Conservation (phyloP, 2,329 filamentous ascomycete genomes). For the Hansfordia pulvinata region DNA sequence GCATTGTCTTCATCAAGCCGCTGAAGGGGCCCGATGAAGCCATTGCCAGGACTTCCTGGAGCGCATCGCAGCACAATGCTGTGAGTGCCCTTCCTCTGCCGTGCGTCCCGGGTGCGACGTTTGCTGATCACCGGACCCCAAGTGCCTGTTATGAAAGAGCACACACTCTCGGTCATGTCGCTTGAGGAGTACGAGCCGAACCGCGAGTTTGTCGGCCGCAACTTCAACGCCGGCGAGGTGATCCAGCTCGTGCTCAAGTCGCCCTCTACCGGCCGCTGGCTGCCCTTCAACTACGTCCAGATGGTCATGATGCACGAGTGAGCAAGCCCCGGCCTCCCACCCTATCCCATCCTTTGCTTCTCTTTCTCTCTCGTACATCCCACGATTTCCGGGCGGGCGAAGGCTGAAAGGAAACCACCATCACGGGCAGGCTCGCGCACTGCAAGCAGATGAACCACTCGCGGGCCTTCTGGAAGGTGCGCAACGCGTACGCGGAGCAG, state of each 20-base stretch:
- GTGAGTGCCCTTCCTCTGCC: constrained; percentile 20
- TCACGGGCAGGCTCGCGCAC: constrained; percentile 56
- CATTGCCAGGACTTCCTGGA: constrained; percentile 59
- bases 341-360: neutral
- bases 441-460: constrained; percentile 90
- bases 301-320: constrained; percentile 92
- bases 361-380: no score
- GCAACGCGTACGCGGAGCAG: constrained; percentile 58
- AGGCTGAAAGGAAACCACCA: constrained; percentile 1
- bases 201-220: constrained; percentile 70
- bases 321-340: no score
- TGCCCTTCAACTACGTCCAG: constrained; percentile 73
- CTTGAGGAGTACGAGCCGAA: constrained; percentile 77
- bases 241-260: constrained; percentile 73
- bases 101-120: constrained; percentile 1
- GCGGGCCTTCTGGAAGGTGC: constrained; percentile 65
- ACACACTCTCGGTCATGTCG: constrained; percentile 51
- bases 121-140: neutral
- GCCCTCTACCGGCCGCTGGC: constrained; percentile 50
- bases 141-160: constrained; percentile 57
- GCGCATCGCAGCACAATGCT: constrained; percentile 68
- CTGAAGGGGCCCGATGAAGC: constrained; percentile 50
- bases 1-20: constrained; percentile 78
- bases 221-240: constrained; percentile 82
- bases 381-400: no score